Conservation (phyloP, 2,329 filamentous ascomycete species). For the Hypoxylon sp. region DNA sequence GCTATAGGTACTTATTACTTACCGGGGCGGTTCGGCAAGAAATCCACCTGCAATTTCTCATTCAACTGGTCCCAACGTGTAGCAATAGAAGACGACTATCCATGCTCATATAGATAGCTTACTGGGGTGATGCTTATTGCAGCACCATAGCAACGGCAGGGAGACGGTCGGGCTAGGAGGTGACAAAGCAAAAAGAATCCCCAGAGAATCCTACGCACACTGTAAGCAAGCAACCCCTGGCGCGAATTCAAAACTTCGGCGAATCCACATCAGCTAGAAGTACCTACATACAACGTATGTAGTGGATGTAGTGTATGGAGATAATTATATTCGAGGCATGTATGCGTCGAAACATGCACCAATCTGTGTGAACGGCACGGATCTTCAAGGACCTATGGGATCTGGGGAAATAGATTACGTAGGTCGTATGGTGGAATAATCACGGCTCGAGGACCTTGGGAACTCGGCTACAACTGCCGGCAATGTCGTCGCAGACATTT, state of each 20-base stretch:
- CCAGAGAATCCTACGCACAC: conserved; percentile 36
- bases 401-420: conserved; percentile 35
- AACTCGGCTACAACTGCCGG: conserved; percentile 31
- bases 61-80: conserved; percentile 28
- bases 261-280: conserved; percentile 14
- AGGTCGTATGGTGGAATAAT: conserved; percentile 6
- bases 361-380: conserved; percentile 14
- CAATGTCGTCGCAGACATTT: conserved; percentile 13
- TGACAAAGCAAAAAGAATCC: conserved; percentile 26
- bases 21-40: conserved; percentile 20
- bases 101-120: conserved; percentile 29
- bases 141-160: conserved; percentile 36
- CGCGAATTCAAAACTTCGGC: conserved; percentile 8
- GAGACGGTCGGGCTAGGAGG: too few relatives aligned
- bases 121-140: conserved; percentile 39
- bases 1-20: conserved; percentile 12
- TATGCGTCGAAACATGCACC: conserved; percentile 21
- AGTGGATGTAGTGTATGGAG: too few relatives aligned
- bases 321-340: conserved; percentile 32
- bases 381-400: conserved; percentile 24
- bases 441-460: conserved; percentile 21
- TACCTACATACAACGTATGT: too few relatives aligned
- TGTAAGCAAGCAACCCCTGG: conserved; percentile 16
- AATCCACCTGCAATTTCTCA: conserved; percentile 27
- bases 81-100: conserved; percentile 24